Evolutionary conservation across 2,329 filamentous ascomycete species (phyloP).

Genomic region (Cladorrhinum sp.): DNA sequence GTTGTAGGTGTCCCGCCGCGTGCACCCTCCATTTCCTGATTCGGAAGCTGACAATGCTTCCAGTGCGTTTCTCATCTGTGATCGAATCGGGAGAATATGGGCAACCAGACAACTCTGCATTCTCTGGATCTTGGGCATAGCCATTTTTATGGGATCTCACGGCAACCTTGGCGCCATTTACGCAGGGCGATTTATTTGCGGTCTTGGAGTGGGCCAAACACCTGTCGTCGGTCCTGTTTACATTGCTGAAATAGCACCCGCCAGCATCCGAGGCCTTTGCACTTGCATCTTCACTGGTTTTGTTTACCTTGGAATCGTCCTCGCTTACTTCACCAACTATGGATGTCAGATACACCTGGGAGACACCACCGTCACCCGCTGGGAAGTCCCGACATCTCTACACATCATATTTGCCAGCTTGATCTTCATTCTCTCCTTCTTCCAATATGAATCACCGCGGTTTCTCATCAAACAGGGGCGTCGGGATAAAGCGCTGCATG

Average conservation of each 20-base stretch:
- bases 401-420: constrained; percentile 75
- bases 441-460: constrained; percentile 67
- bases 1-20: too few relatives aligned
- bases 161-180: constrained; percentile 58
- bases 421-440: constrained; percentile 67
- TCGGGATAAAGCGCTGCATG: constrained; percentile 54
- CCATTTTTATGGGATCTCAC: constrained; percentile 55
- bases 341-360: constrained; percentile 52
- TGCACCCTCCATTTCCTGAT: not conserved
- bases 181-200: constrained; percentile 64
- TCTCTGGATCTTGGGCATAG: constrained; percentile 57
- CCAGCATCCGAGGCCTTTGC: constrained; percentile 68
- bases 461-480: constrained; percentile 65
- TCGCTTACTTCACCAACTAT: constrained; percentile 75
- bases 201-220: constrained; percentile 64
- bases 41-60: not conserved
- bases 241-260: constrained; percentile 69
- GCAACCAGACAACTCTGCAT: constrained; percentile 57
- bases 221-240: constrained; percentile 69
- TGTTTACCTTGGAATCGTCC: constrained; percentile 74
- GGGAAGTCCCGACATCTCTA: constrained; percentile 65
- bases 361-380: constrained; percentile 46
- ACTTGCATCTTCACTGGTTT: constrained; percentile 68
- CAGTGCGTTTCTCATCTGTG: constrained; percentile 58
- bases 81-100: constrained; percentile 61